phyloP scores from a whole-genome alignment of 2,329 filamentous ascomycete genomes.

The Fusarium concolor region DNA sequence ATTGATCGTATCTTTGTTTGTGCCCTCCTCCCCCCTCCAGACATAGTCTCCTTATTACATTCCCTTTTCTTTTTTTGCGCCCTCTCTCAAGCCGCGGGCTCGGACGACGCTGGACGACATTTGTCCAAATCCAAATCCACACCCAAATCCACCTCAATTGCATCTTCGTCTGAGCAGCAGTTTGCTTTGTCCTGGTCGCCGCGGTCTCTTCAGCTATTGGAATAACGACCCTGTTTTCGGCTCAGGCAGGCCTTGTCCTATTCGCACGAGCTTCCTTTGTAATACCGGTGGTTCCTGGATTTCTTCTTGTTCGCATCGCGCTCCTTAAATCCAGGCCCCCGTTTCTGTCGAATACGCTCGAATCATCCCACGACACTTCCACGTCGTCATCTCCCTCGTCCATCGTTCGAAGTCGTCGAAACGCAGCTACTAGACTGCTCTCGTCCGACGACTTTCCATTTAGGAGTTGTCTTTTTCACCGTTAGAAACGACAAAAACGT shows the following conservation, averaged over 20 bases:
- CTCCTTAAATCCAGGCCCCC: constrained; percentile 44
- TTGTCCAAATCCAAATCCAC: constrained; percentile 36
- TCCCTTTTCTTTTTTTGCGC: constrained; percentile 42
- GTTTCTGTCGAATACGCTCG: constrained; percentile 42
- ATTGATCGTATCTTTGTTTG: constrained; percentile 52
- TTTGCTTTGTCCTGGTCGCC: constrained; percentile 35
- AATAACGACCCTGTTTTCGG: constrained; percentile 35
- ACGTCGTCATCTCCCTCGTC: constrained; percentile 32
- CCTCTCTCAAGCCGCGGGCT: constrained; percentile 43
- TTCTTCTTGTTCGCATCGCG: constrained; percentile 45
- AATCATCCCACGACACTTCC: constrained; percentile 30
- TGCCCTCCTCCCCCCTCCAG: constrained; percentile 29
- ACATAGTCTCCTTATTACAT: constrained; percentile 37
- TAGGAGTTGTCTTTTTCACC: constrained; percentile 29
- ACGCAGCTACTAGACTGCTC: constrained; percentile 35
- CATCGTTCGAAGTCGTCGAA: constrained; percentile 24
- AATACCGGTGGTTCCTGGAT: constrained; percentile 51
- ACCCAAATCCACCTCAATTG: constrained; percentile 38
- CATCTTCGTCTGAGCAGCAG: constrained; percentile 41
- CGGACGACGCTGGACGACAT: constrained; percentile 47
- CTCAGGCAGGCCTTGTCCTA: constrained; percentile 37
- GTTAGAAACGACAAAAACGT: constrained; percentile 34
- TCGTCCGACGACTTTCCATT: constrained; percentile 13
- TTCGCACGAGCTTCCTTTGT: constrained; percentile 50
- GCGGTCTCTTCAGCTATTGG: constrained; percentile 35